Percentiles rank a stretch among this genome's conserved stretches.
These are phyloP conservation scores for Glonium stellatum DNA, from an alignment of 495 filamentous ascomycete species.

Conservation along the genomic window DNA sequence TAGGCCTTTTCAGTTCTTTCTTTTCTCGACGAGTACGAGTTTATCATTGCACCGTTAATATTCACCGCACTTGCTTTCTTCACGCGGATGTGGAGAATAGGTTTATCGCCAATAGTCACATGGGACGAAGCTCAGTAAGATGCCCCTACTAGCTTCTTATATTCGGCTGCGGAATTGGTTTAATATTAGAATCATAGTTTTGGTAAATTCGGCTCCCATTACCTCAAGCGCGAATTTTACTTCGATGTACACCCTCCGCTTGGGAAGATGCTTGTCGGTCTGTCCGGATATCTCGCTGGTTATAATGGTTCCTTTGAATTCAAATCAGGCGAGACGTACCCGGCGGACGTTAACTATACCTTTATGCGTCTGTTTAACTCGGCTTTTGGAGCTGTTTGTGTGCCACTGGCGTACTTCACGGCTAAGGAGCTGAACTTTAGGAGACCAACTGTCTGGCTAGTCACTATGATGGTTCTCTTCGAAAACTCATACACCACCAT, in stretches of 20 bases:
- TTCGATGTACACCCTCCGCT: constrained; percentile 98
- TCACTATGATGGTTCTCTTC: constrained; percentile 93
- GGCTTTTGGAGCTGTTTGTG: constrained; percentile 83
- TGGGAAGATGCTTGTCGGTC: constrained; percentile 95
- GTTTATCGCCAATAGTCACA: constrained; percentile 89
- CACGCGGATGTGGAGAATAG: constrained; percentile 92
- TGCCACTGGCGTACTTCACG: constrained; percentile 92
- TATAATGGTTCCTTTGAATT: constrained; percentile 99
- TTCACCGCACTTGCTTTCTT: constrained; percentile 87
- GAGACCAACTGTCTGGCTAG: constrained; percentile 82
- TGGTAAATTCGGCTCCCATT: constrained; percentile 98
- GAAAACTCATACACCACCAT: constrained; percentile 99
- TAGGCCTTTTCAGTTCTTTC: constrained; percentile 48
- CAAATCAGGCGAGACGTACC: constrained; percentile 95
- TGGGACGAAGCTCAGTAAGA: constrained; percentile 95
- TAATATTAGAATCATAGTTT: constrained; percentile 52
- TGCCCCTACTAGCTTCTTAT: neutral
- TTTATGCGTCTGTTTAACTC: constrained; percentile 99
- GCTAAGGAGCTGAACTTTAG: constrained; percentile 82
- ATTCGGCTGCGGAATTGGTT: neutral
- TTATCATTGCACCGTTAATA: constrained; percentile 76
- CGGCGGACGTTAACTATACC: constrained; percentile 88
- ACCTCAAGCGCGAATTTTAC: constrained; percentile 97
- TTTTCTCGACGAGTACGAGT: constrained; percentile 72
- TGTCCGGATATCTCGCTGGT: constrained; percentile 90